Conservation (phyloP, 257 asterid species). For the Forsythia viridissima region DNA sequence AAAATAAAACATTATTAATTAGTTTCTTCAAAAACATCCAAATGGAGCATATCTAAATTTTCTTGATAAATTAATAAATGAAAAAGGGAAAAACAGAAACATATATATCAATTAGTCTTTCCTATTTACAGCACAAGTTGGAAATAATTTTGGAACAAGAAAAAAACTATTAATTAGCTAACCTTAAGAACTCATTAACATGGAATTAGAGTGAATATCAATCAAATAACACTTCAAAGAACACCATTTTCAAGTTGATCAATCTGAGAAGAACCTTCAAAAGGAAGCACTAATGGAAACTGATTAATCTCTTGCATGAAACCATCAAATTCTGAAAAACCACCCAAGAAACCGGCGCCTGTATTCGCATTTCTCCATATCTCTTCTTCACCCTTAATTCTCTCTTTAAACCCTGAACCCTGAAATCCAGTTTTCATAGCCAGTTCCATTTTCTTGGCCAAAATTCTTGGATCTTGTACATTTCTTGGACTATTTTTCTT, state of each 20-base stretch:
- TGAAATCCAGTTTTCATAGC: conserved; percentile 28
- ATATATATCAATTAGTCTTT: background rate
- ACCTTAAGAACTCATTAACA: conserved; percentile 3
- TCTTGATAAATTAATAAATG: background rate
- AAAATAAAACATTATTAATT: background rate
- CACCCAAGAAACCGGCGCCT: conserved; percentile 67
- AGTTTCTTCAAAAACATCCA: conserved; percentile 29
- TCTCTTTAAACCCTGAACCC: conserved; percentile 35
- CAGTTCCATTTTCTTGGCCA: conserved; percentile 39
- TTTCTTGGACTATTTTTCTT: conserved; percentile 12
- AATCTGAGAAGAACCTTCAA: conserved; percentile 43
- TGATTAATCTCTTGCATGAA: conserved; percentile 57
- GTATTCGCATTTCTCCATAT: conserved; percentile 63
- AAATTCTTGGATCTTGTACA: conserved; percentile 17
- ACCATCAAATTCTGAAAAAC: conserved; percentile 58
- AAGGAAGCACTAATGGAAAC: conserved; percentile 41
- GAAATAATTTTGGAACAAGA: background rate
- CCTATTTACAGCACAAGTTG: conserved; percentile 13
- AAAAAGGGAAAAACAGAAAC: background rate
- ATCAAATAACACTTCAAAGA: conserved; percentile 14
- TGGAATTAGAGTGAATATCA: conserved; percentile 8
- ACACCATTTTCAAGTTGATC: conserved; percentile 24
- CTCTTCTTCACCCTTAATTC: conserved; percentile 75
- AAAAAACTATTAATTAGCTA: background rate
- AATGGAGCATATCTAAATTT: conserved; percentile 25